These are phyloP conservation scores for Ambrosia trifida DNA, from an alignment of 129 eudicot genomes.

Conservation along the genomic window DNA sequence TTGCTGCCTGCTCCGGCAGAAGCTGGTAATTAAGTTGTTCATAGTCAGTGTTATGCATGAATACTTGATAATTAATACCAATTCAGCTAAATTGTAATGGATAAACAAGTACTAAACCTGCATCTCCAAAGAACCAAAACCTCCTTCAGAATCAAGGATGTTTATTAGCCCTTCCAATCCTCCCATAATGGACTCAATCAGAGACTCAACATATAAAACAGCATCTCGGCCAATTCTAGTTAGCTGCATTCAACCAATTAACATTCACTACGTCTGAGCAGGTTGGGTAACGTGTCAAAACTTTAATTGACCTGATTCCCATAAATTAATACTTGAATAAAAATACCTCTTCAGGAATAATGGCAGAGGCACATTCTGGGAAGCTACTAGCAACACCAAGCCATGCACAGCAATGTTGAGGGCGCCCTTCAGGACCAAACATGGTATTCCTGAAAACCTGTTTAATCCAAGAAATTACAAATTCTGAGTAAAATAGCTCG, in stretches of 20 bases:
- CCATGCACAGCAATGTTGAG: constrained; percentile 99
- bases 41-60: constrained; percentile 31
- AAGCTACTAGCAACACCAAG: constrained; percentile 99
- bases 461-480: constrained; percentile 3
- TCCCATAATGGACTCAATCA: constrained; percentile 97
- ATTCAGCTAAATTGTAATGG: constrained; percentile 1
- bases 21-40: constrained; percentile 53
- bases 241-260: constrained; percentile 54
- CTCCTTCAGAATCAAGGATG: constrained; percentile 99
- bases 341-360: constrained; percentile 96
- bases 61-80: not conserved
- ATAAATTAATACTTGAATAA: not conserved
- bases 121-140: constrained; percentile 96
- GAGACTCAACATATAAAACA: constrained; percentile 95
- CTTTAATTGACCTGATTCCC: not conserved
- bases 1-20: constrained; percentile 97
- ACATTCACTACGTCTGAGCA: constrained; percentile 10
- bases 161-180: constrained; percentile 96
- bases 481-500: not conserved
- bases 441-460: constrained; percentile 99
- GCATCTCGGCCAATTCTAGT: constrained; percentile 98
- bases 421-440: constrained; percentile 99
- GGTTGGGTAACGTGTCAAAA: not conserved
- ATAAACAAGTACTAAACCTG: constrained; percentile 60
- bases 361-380: constrained; percentile 91